phyloP scores from a whole-genome alignment of 2,329 filamentous ascomycete species.

The Herpotrichia juniperi region DNA sequence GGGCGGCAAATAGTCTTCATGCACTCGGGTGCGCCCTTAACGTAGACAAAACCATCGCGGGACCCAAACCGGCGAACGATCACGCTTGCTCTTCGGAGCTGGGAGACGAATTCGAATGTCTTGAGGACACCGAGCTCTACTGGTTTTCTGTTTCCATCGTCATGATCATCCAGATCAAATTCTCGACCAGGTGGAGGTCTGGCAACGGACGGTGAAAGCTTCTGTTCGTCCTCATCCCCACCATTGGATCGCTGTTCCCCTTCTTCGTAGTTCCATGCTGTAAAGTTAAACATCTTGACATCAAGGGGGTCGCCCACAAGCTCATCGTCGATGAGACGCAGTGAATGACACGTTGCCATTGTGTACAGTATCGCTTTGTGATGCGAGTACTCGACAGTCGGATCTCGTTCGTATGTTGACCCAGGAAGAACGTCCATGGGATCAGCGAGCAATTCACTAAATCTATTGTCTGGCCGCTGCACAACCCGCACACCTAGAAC shows the following conservation, averaged over 20 bases:
- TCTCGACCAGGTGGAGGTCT: constrained; percentile 72
- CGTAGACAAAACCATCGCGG: constrained; percentile 83
- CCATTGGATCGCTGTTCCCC: constrained; percentile 71
- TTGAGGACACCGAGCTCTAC: constrained; percentile 91
- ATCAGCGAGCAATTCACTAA: constrained; percentile 77
- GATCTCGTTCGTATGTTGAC: constrained; percentile 62
- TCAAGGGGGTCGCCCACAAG: constrained; percentile 93
- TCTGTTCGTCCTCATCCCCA: constrained; percentile 75
- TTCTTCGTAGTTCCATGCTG: constrained; percentile 90
- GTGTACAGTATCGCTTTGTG: constrained; percentile 81
- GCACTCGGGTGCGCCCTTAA: constrained; percentile 95
- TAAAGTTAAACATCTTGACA: constrained; percentile 98
- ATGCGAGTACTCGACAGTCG: constrained; percentile 63
- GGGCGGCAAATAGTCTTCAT: constrained; percentile 91
- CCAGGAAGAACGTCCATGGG: constrained; percentile 64
- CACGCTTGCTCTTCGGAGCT: constrained; percentile 89
- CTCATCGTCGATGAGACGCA: constrained; percentile 85
- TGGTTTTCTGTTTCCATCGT: constrained; percentile 55
- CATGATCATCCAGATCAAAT: constrained; percentile 61
- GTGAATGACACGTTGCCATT: constrained; percentile 96
- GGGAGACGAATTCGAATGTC: constrained; percentile 92
- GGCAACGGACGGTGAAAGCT: constrained; percentile 86
- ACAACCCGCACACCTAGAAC: constrained; percentile 87
- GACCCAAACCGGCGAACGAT: constrained; percentile 88
- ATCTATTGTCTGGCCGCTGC: constrained; percentile 65